Percentiles rank a stretch among this genome's conserved stretches.
Conservation (phyloP, 139 green algal genomes). For the Tetraselmis chui region DNA sequence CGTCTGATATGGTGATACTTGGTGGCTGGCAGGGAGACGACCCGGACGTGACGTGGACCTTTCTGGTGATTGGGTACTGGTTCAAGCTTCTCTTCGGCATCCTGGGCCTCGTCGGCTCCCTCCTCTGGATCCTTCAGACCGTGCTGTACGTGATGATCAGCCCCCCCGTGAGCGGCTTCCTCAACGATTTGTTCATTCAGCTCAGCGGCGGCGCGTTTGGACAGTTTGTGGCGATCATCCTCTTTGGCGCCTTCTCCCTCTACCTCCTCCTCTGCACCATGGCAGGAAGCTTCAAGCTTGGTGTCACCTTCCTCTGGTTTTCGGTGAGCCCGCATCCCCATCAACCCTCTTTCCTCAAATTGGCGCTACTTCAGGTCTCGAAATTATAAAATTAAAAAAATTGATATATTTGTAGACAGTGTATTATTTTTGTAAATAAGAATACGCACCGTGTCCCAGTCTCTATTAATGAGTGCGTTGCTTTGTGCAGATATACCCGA, state of each 20-base stretch:
- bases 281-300: conserved; percentile 87
- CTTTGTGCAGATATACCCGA: conserved; percentile 84
- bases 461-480: too few species aligned
- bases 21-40: conserved; percentile 25
- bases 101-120: conserved; percentile 51
- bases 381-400: too few species aligned
- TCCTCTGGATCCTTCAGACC: conserved; percentile 90
- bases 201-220: conserved; percentile 72
- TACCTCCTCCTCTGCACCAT: conserved; percentile 81
- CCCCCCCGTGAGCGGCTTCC: conserved; percentile 67
- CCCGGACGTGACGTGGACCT: conserved; percentile 25
- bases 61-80: conserved; percentile 68
- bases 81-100: conserved; percentile 65
- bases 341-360: too few species aligned
- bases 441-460: too few species aligned
- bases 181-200: conserved; percentile 84
- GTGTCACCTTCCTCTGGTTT: conserved; percentile 83
- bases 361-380: too few species aligned
- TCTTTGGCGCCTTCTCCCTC: conserved; percentile 90
- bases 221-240: conserved; percentile 76
- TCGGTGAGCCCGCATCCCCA: conserved; percentile 2
- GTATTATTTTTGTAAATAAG: too few species aligned
- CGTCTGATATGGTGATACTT: too few species aligned
- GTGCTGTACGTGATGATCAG: conserved; percentile 86
- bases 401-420: too few species aligned